A percentile compares a stretch with the other conserved stretches of the same genome.
Evolutionary conservation across 2,329 filamentous ascomycete species (phyloP).

Genomic region (Chaetothyriales sp.): DNA sequence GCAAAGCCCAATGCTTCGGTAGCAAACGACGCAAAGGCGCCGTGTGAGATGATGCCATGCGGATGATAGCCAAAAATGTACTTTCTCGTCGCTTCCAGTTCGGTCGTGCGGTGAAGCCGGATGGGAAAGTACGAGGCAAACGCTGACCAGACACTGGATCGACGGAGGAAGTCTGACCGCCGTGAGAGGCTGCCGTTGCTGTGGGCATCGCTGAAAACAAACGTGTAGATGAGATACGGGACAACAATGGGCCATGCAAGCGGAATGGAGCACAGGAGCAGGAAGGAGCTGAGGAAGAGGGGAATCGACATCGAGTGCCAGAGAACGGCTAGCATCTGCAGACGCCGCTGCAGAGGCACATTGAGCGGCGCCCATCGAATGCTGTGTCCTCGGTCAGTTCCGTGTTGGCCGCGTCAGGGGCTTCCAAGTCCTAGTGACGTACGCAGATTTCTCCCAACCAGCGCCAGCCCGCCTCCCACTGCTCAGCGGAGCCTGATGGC

Average conservation of each 20-base stretch:
- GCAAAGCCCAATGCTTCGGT: constrained; percentile 82
- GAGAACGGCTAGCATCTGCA: constrained; percentile 67
- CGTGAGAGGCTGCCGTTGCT: constrained; percentile 61
- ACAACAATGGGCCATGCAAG: constrained; percentile 71
- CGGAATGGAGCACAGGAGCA: constrained; percentile 80
- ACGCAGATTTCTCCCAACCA: constrained; percentile 39
- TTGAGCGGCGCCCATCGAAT: constrained; percentile 76
- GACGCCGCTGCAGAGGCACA: constrained; percentile 54
- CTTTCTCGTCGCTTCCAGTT: constrained; percentile 67
- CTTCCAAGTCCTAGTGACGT: constrained; percentile 5
- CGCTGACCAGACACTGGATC: constrained; percentile 65
- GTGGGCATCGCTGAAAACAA: constrained; percentile 60
- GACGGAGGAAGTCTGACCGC: constrained; percentile 62
- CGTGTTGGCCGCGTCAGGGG: neutral
- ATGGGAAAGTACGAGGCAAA: constrained; percentile 92
- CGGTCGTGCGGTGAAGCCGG: constrained; percentile 67
- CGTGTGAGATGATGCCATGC: constrained; percentile 92
- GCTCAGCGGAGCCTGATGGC: constrained; percentile 25
- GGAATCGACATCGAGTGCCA: constrained; percentile 60
- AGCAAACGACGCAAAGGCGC: constrained; percentile 82
- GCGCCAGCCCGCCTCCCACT: constrained; percentile 41
- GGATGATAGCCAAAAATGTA: constrained; percentile 98
- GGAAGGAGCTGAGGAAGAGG: constrained; percentile 65
- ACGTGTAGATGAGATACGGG: constrained; percentile 69
- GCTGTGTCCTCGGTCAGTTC: constrained; percentile 25